Base-by-base conservation (phyloP, 2,329 filamentous ascomycete species). In the Ophiobolus disseminans region DNA sequence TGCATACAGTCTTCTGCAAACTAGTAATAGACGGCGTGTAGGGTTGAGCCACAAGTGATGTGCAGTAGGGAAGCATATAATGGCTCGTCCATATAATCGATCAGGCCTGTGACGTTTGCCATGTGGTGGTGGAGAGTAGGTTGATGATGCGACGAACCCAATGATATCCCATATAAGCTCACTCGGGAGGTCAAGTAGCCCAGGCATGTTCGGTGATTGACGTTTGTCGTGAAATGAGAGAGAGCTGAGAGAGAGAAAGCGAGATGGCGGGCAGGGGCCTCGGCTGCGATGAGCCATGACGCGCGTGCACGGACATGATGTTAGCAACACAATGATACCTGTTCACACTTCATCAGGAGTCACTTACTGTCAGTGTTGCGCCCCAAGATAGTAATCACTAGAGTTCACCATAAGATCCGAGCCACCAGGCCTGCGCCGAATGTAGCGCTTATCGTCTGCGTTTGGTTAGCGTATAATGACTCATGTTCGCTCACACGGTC, bases 401-500 rank as follows among this genome's bases (percentile, higher is more conserved):
- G n/a, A n/a, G n/a, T n/a, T n/a, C n/a, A n/a, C n/a, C n/a, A n/a
- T n/a, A n/a, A n/a, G n/a, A n/a, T n/a, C n/a, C n/a, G n/a, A n/a
- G n/a, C n/a, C n/a, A n/a, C n/a, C n/a, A n/a, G n/a, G n/a, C n/a
- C n/a, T n/a, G n/a, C n/a, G n/a, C n/a, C n/a, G n/a, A n/a, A n/a
- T 32, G 54, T 60, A 56, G 57, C 56, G 59, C 56, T n/a, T n/a
- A 57, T 52, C 39, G 31, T 28, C 40, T 32, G 3, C 6, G 26
- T 47, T 17, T 19, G 20, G 45, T 50, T 65, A 63, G 62, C 52
- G 58, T 31, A 22, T n/a, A 42, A 64, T 66, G 62, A 66, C 44
- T 66, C 62, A 66, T 51, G 57, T 58, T 56, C n/a, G 41, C 48
- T 62, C 57, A 61, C 50, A 30, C n/a, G 21, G 23, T n/a, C n/a